Base-by-base conservation (phyloP, 129 eudicot genomes). In the Ambrosia artemisiifolia region DNA sequence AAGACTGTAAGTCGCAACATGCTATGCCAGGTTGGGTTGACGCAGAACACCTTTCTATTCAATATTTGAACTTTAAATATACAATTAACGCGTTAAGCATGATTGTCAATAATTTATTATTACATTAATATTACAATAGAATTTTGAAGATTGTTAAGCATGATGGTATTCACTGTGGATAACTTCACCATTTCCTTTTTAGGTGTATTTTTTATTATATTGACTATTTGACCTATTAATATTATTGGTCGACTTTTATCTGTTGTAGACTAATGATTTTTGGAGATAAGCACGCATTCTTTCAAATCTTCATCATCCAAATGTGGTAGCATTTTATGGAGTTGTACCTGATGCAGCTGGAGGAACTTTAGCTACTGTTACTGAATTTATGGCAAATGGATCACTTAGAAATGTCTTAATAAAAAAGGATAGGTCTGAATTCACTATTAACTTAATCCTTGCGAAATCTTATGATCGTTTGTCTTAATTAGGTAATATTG, bases 331-430 rank as follows among this genome's bases (percentile, higher is more conserved):
- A 56, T 86, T 92, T 75, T 92, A 92, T 79, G 96, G 97, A 33
- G 97, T 92, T 64, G 97, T 92, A 69, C 97, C 96, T 38, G 97
- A 92, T 86, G 96, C 96, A 42, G 83, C 79, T 44, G 97, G 93
- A 73, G 97, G 96, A 48, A 84, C 97, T 59, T 83, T 92, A 87
- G 97, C 96, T 36, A 92, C 96, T 47, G 96, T 88, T 43, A 85
- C 97, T 17, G 94, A 92, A 73, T 92, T 77, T 71, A 92, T 92
- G 96, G 83, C 92, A 48, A 86, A 88, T 72, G 96, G 96, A 61
- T 92, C 97, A 38, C 97, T 92, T 32, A 81, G 96, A 80, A 88
- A 62, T 72, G 97, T 89, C 56, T 75, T 92, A 35, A 71, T 92
- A 2, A 88, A 81, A 75, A 92, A 86, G 84, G 93, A 92, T 71